Percentiles rank a stretch among this genome's conserved stretches.
phyloP scores from a whole-genome alignment of 768 basidiomycete genomes.

The Xanthoconium purpureum region DNA sequence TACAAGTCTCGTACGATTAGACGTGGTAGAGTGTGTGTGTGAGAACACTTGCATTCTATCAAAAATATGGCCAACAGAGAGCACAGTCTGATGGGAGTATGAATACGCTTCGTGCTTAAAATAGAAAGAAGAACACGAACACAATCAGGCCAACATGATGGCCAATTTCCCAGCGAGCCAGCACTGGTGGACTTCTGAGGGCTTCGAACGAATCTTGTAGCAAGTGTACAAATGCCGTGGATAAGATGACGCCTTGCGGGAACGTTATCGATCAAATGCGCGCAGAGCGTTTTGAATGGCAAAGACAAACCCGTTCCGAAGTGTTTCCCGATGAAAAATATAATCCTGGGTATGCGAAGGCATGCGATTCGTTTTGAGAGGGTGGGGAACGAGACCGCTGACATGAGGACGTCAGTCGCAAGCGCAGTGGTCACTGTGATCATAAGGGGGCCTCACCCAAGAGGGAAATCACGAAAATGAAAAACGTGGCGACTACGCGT shows the following conservation, averaged over 20 bases:
- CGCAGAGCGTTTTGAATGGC: neutral
- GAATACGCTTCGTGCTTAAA: neutral
- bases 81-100: constrained; percentile 42
- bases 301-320: constrained; percentile 63
- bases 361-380: constrained; percentile 52
- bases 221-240: constrained; percentile 81
- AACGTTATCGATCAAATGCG: neutral
- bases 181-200: constrained; percentile 46
- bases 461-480: constrained; percentile 60
- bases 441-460: constrained; percentile 46
- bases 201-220: constrained; percentile 73
- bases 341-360: constrained; percentile 59
- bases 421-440: neutral
- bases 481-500: constrained; percentile 25
- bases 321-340: constrained; percentile 86
- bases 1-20: constrained; percentile 25
- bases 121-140: constrained; percentile 42
- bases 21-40: neutral
- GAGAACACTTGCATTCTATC: constrained; percentile 63
- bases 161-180: constrained; percentile 47
- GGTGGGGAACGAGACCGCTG: constrained; percentile 73
- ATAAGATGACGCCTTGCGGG: constrained; percentile 66
- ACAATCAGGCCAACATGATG: constrained; percentile 69
- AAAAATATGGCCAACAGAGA: constrained; percentile 73
- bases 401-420: neutral